Evolutionary conservation across 1,284 basidiomycete species (phyloP), one percentile per base, ranked within the genome.

Genomic region (Papiliotrema nemorosa): DNA sequence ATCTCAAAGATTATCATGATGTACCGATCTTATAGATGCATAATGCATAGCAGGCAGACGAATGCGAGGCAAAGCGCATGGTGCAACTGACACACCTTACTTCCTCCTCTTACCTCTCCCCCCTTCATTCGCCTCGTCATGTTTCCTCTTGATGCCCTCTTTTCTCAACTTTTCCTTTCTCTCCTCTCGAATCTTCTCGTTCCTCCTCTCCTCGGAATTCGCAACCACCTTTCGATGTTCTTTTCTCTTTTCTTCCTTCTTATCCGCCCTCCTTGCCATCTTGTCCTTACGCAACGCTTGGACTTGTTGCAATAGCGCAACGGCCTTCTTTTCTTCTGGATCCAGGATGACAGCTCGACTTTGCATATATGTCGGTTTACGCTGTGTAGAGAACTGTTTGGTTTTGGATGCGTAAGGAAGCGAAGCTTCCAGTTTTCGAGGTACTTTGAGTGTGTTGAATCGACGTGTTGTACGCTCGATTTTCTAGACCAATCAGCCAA

Each of bases 361-460:
- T 73, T 92, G 88, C 69, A 94, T 74, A 72, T 96, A 94, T 20
- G 92, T 94, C 66, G 82, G 79, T 49, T 79, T 78, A 36, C 77
- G 76, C 74, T 90, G 89, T 12, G 86, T 79, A 60, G 82, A 81
- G 80, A 88, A 86, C 36, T 85, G 70, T 71, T 90, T 90, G 18
- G 92, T 89, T 75, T 99, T 98, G 40, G 88, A 88, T 3, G 90
- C 88, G 69, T 87, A 98, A 0, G 96, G 96, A 18, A 98, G 78
- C 0, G 84, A 78, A 0, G 90, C 84, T 74, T 97, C 90, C 18
- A 99, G 81, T 64, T 89, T 90, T 67, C 85, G 86, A 1, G 94
- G 86, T 4, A 98, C 80, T 69, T 86, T 85, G 42, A 99, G 82
- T 5, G 91, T 82, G 72, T 97, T 96, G 80, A 98, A 98, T 39